These are phyloP conservation scores for Fusarium torreyae DNA, from an alignment of 2,329 filamentous ascomycete genomes.

Conservation along the genomic window DNA sequence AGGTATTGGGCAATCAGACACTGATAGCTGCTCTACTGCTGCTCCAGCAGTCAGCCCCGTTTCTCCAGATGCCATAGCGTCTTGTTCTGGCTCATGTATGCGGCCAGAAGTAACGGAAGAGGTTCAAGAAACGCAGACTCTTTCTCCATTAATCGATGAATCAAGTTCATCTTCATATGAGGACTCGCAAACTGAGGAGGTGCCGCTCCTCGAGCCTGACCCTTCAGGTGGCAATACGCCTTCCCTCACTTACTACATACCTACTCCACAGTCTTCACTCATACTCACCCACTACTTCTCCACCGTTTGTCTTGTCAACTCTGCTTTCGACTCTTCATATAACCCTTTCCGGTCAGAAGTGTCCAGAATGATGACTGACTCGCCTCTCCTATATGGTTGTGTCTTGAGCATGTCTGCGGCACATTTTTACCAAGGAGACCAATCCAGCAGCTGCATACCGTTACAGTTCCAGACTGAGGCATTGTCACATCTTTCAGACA, in stretches of 20 bases:
- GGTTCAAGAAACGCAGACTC: background rate
- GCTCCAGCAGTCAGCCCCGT: background rate
- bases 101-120: accelerated
- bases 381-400: slow-evolving; percentile 19
- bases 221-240: background rate
- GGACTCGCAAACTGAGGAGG: background rate
- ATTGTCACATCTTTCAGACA: slow-evolving; percentile 22
- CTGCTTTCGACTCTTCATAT: slow-evolving; percentile 21
- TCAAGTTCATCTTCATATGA: background rate
- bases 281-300: slow-evolving; percentile 36
- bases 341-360: slow-evolving; percentile 40
- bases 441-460: background rate
- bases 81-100: background rate
- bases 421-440: slow-evolving; percentile 29
- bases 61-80: background rate
- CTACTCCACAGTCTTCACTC: slow-evolving; percentile 10
- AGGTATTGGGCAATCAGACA: background rate
- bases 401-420: slow-evolving; percentile 40
- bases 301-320: slow-evolving; percentile 28
- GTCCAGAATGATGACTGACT: slow-evolving; percentile 21
- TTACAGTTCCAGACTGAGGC: slow-evolving; percentile 36
- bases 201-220: background rate
- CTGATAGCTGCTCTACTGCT: background rate
- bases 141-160: accelerated
- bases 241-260: background rate